phyloP scores from a whole-genome alignment of 1,284 basidiomycete genomes.

The Termitomyces sp. region DNA sequence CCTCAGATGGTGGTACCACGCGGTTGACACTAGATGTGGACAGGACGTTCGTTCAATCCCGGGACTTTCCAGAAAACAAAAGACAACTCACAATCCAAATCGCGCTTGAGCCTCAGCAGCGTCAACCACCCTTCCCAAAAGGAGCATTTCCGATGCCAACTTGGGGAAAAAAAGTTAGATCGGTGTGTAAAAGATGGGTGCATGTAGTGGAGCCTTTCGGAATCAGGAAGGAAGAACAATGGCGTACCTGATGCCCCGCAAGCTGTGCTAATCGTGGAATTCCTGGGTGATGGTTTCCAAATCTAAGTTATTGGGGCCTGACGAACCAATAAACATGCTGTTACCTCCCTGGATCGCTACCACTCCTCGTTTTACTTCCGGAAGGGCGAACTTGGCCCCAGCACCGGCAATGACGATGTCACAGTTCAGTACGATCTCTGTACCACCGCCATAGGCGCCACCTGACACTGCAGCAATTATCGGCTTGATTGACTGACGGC shows the following conservation, averaged over 20 bases:
- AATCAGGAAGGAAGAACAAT: background rate
- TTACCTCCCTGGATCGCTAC: conserved; percentile 70
- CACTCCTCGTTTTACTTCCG: conserved; percentile 81
- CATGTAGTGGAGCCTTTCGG: background rate
- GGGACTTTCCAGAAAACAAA: background rate
- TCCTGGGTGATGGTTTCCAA: conserved; percentile 30
- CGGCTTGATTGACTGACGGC: conserved; percentile 67
- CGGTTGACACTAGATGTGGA: conserved; percentile 52
- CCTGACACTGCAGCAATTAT: conserved; percentile 83
- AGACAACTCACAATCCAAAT: conserved; percentile 67
- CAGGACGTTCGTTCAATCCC: background rate
- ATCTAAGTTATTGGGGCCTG: background rate
- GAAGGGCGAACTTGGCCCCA: conserved; percentile 70
- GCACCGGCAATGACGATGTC: conserved; percentile 77
- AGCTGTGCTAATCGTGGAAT: conserved; percentile 59
- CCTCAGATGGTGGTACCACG: conserved; percentile 53
- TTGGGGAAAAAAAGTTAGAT: conserved; percentile 23
- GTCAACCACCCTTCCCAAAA: conserved; percentile 64
- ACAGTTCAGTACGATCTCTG: conserved; percentile 77
- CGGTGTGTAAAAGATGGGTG: background rate
- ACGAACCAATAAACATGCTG: conserved; percentile 18
- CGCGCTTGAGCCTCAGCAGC: conserved; percentile 65
- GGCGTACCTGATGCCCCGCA: conserved; percentile 65
- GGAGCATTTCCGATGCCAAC: conserved; percentile 75
- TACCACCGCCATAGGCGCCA: conserved; percentile 75